phyloP scores from a whole-genome alignment of 177 flowering plant genomes.

The Vitis hybrid region DNA sequence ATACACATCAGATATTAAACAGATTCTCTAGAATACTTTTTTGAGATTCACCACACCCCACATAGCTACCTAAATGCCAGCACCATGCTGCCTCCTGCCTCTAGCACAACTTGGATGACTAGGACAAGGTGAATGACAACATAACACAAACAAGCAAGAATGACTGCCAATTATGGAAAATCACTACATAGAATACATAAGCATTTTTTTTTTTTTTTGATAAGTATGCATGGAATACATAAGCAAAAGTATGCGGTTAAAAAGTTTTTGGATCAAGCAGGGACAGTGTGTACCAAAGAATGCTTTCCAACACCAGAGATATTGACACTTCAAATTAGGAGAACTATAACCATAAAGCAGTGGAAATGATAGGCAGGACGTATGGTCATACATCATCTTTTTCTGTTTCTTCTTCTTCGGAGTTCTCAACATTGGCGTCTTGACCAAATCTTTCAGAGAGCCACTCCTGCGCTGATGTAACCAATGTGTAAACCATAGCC shows the following conservation, averaged over 20 bases:
- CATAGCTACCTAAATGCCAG: no score
- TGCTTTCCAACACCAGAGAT: background rate
- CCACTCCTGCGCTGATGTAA: constrained; percentile 91
- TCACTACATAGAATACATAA: no score
- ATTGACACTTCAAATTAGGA: background rate
- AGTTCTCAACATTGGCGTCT: constrained; percentile 32
- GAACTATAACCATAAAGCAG: constrained; percentile 18
- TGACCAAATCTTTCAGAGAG: constrained; percentile 65
- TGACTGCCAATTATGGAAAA: no score
- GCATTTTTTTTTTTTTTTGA: no score
- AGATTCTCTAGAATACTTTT: no score
- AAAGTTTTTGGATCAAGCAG: background rate
- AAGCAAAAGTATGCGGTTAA: background rate
- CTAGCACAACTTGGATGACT: no score
- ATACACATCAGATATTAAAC: no score
- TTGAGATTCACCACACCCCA: no score
- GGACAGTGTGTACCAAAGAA: background rate
- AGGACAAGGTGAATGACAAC: no score
- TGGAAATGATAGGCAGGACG: constrained; percentile 9
- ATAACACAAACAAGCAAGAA: no score
- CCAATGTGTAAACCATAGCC: constrained; percentile 96
- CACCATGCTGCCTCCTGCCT: no score
- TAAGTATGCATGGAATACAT: no score
- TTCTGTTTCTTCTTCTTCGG: constrained; percentile 48
- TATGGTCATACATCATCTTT: constrained; percentile 77